Evolutionary conservation across 169 alveolate genomes (phyloP), one percentile per base, ranked within the genome.

Genomic region (Eimeria zaria): DNA sequence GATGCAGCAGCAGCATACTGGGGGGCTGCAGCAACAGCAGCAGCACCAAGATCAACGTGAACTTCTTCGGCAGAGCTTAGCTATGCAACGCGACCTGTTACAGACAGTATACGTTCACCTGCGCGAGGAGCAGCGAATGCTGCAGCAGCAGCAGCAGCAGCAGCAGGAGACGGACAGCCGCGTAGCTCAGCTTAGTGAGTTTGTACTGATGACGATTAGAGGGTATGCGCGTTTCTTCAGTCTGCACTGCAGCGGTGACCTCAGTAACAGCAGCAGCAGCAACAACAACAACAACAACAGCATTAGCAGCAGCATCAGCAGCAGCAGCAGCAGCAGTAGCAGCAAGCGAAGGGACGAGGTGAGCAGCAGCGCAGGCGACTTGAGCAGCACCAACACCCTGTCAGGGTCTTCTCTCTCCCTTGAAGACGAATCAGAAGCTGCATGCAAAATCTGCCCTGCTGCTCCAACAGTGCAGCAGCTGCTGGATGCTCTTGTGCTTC

Each of bases 391-490:
- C 80, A 55, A 71, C 18, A 44, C 76, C 80, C 58, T 55, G 62
- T 33, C 80, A 41, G 62, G 51, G 44, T 51, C 92, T 55, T 30
- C 80, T 36, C 91, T 53, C 44, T 53, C 53, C 20, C 62, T 60
- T 12, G 62, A 20, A 9, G 92, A 60, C 39, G 80, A 33, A 9
- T 41, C 33, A 39, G 92, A 36, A 18, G 39, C 39, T 16, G 30
- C 71, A 30, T 16, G 14, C n/a, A 18, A 60, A 8, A 8, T 62
- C 14, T 60, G 67, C 41, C 92, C 92, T 62, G 80, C 81, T 3
- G 92, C 92, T 7, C 92, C 92, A 5, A 60, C 92, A 51, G 92
- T 85, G 92, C 92, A 85, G 62, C 92, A 85, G 92, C 78, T 85
- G 39, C 78, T 85, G 80, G 92, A 85, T 62, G 92, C 92, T 16